Evolutionary conservation across 2,329 filamentous ascomycete genomes (phyloP).

Genomic region (Metarhizium anisopliae): DNA sequence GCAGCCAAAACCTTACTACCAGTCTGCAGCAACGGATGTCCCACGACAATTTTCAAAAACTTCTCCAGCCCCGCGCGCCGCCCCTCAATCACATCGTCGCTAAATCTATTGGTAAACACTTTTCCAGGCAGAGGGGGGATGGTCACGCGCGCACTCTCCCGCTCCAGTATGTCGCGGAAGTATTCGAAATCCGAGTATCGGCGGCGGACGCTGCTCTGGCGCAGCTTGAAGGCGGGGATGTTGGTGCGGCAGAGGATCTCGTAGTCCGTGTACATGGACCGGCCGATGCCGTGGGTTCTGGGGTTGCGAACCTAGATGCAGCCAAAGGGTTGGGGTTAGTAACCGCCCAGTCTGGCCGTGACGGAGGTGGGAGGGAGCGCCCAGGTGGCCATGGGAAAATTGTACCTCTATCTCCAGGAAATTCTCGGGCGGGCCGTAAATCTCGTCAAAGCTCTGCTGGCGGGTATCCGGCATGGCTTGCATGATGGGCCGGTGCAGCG

Average conservation of each 20-base stretch:
- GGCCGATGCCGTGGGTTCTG: slow-evolving; percentile 86
- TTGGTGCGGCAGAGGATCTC: slow-evolving; percentile 97
- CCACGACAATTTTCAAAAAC: slow-evolving; percentile 95
- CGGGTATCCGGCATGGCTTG: slow-evolving; percentile 64
- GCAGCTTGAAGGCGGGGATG: slow-evolving; percentile 97
- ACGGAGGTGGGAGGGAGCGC: not conserved
- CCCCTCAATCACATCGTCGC: slow-evolving; percentile 96
- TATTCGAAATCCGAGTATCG: slow-evolving; percentile 98
- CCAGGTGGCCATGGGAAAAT: not conserved
- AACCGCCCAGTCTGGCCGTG: not conserved
- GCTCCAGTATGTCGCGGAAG: slow-evolving; percentile 95
- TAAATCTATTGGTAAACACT: slow-evolving; percentile 96
- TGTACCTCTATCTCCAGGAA: slow-evolving; percentile 92
- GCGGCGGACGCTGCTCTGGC: slow-evolving; percentile 76
- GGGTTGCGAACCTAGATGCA: slow-evolving; percentile 74
- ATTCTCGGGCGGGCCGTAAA: slow-evolving; percentile 97
- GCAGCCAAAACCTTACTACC: slow-evolving; percentile 93
- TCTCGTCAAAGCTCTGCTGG: slow-evolving; percentile 95
- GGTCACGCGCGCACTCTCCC: slow-evolving; percentile 86
- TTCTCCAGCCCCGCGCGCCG: slow-evolving; percentile 83
- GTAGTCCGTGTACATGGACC: slow-evolving; percentile 97
- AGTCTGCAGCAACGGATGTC: slow-evolving; percentile 92
- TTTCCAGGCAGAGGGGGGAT: slow-evolving; percentile 95
- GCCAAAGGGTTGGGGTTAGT: not conserved
- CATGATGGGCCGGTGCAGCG: slow-evolving; percentile 43